Evolutionary conservation across 345 rosid genomes (phyloP).

Genomic region (Brassica incana): DNA sequence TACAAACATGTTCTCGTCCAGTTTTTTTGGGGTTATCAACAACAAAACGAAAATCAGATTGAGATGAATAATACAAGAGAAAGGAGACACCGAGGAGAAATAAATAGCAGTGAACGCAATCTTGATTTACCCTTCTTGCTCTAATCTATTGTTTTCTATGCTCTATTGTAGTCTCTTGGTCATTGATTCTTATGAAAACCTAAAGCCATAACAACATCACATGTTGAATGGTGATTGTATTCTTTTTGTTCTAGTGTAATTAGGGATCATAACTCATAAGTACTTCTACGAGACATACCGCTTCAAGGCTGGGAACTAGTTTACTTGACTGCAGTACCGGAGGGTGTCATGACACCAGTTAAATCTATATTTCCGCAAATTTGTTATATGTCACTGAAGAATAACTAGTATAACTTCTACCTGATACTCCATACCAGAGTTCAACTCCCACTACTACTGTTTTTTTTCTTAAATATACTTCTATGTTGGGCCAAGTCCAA

Average conservation of each 20-base stretch:
- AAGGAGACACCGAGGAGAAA: not conserved
- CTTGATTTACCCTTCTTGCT: not conserved
- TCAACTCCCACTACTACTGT: not conserved
- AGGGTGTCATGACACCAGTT: not conserved
- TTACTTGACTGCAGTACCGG: not conserved
- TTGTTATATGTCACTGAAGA: not conserved
- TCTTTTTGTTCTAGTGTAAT: not conserved
- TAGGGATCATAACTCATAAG: not conserved
- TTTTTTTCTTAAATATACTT: no score
- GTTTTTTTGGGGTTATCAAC: not conserved
- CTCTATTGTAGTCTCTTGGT: not conserved
- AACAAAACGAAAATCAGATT: not conserved
- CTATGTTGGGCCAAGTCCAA: no score
- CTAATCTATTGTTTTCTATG: not conserved
- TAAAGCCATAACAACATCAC: not conserved
- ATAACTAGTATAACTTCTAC: no score
- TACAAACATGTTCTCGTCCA: not conserved
- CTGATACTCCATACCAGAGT: not conserved
- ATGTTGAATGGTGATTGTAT: not conserved
- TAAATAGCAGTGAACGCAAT: not conserved
- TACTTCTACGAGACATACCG: no score
- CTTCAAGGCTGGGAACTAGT: no score
- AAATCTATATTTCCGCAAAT: not conserved
- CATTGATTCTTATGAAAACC: not conserved
- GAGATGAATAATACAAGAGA: not conserved